A percentile compares a stretch with the other conserved stretches of the same genome.
Evolutionary conservation across 345 rosid species (phyloP).

Genomic region (Erodium maritimum): DNA sequence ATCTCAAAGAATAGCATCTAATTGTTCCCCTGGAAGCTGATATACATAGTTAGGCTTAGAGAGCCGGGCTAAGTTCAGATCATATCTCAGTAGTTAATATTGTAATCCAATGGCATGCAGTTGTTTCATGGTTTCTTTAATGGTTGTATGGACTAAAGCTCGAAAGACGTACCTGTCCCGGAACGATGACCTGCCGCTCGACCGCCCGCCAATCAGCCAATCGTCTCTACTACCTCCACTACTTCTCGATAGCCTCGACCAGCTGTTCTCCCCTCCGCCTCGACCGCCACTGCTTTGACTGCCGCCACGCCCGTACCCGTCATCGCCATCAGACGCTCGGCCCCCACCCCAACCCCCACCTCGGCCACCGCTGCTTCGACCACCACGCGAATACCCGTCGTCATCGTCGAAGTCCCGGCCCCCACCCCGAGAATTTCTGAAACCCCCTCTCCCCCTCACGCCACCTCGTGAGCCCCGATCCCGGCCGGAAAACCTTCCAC

Average conservation of each 20-base stretch:
- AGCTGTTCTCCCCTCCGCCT: constrained; percentile 28
- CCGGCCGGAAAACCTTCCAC: constrained; percentile 69
- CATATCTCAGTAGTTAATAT: no score
- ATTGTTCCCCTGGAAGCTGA: no score
- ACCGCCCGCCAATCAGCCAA: constrained; percentile 69
- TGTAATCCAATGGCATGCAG: no score
- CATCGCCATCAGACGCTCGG: constrained; percentile 39
- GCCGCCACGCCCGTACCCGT: constrained; percentile 8
- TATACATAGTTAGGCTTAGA: no score
- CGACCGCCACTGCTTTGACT: constrained; percentile 21
- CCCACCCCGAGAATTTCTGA: constrained; percentile 45
- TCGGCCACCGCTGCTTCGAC: constrained; percentile 22
- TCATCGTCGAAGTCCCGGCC: constrained; percentile 45
- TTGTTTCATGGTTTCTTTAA: background rate
- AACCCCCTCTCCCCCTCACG: constrained; percentile 40
- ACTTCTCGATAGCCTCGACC: constrained; percentile 45
- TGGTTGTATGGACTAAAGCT: background rate
- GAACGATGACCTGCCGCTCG: constrained; percentile 36
- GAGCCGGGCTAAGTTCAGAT: no score
- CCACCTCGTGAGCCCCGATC: constrained; percentile 52
- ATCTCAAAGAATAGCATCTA: no score
- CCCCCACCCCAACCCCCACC: constrained; percentile 47
- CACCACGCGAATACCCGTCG: constrained; percentile 7
- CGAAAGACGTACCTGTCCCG: constrained; percentile 35
- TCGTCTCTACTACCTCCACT: constrained; percentile 28